Base-by-base conservation (phyloP, 2,329 filamentous ascomycete species). In the Knoxdaviesia capensis region DNA sequence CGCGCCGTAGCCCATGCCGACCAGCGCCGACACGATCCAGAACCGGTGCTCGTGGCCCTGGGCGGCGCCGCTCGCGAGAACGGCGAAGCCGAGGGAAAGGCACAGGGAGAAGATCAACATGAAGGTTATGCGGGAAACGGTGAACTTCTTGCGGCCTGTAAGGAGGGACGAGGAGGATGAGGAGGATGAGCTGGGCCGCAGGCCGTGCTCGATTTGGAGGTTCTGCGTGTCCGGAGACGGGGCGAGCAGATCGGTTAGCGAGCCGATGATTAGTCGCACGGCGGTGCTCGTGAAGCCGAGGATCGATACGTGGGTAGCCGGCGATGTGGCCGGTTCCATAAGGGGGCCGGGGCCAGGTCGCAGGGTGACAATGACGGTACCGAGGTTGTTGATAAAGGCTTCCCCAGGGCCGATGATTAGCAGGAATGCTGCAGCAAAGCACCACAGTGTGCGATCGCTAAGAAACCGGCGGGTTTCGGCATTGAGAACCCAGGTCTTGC, bases 321-420 rank as follows among this genome's bases (percentile, higher is more conserved):
- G 69, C 40, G 81, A 71, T 39, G 79, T 74, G 50, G 64, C 38
- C 20, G 45, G 43, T 7, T 40, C 37, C 8, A 33, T n/a, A 35
- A 30, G 32, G 8, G 47, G 34, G 42, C 61, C 54, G 4, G 55
- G 50, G 40, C 59, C 56, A 9, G 70, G 71, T 38, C 82, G 83
- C 4, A 94, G 66, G 0, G 88, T 93, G 49, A 82, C 80, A 50
- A 96, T 87, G 46, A 98, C 79, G 29, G 87, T 94, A 34, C 90
- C 90, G 7, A 98, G 65, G 52, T 96, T 98, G 62, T 96, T 98
- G 61, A 96, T 86, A 57, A 94, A 98, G 7, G 88, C 83, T 60
- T 98, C 90, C n/a, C 87, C 88, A 0, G 90, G 88, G 0, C 90
- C 90, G 42, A 87, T 83, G 51, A 94, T 83, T 47, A 96, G 71